Percentiles rank a stretch among this genome's conserved stretches.
These are phyloP conservation scores for Thelonectria olida DNA, from an alignment of 2,329 filamentous ascomycete genomes.

Conservation along the genomic window DNA sequence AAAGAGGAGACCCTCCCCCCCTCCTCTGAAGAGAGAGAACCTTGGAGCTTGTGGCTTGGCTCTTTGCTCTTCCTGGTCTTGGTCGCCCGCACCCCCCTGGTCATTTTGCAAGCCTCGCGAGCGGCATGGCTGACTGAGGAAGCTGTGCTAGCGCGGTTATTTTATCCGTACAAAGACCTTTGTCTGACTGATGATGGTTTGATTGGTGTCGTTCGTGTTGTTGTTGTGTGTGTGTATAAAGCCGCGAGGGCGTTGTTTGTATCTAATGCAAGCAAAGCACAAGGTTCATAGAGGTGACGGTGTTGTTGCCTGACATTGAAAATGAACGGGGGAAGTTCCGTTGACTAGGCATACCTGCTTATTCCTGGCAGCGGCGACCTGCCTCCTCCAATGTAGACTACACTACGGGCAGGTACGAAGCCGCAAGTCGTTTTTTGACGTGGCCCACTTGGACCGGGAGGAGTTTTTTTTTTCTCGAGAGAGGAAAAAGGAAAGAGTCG, in stretches of 20 bases:
- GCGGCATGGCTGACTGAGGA: conserved; percentile 31
- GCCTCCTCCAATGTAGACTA: too few relatives aligned
- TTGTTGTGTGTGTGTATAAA: too few relatives aligned
- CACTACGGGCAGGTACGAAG: too few relatives aligned
- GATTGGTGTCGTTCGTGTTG: not conserved
- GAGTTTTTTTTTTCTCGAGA: not conserved
- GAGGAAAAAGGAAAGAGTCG: not conserved
- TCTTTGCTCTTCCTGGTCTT: conserved; percentile 23
- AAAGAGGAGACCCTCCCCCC: not conserved
- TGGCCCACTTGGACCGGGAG: not conserved
- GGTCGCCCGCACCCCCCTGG: conserved; percentile 3
- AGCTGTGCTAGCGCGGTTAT: conserved; percentile 26
- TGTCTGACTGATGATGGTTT: not conserved
- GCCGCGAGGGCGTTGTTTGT: too few relatives aligned
- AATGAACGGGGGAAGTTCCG: too few relatives aligned
- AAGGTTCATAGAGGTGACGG: not conserved
- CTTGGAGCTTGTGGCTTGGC: conserved; percentile 16
- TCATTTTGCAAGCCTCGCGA: conserved; percentile 23
- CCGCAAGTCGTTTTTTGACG: not conserved
- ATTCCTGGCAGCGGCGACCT: too few relatives aligned
- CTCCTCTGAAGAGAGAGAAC: too few relatives aligned
- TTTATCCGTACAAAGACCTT: not conserved
- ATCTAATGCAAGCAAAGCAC: not conserved
- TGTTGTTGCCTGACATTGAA: not conserved
- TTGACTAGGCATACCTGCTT: too few relatives aligned